Evolutionary conservation across 345 rosid genomes (phyloP).

Genomic region (Heritiera littoralis): DNA sequence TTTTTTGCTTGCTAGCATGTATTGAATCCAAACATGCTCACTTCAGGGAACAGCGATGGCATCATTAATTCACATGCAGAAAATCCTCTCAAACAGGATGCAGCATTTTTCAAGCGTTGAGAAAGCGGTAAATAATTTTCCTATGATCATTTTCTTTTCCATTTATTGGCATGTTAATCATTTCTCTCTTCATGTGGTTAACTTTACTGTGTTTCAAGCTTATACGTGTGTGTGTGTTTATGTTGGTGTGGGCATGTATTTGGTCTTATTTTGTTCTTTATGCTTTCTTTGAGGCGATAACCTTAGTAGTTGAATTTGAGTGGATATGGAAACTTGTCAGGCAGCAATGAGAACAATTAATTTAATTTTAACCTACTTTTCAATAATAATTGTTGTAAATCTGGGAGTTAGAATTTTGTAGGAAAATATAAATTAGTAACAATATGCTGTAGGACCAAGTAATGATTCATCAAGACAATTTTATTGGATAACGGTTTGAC

Average conservation of each 20-base stretch:
- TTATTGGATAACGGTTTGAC: background rate
- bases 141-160: background rate
- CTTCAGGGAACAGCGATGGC: constrained; percentile 94
- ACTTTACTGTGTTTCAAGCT: background rate
- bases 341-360: background rate
- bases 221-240: background rate
- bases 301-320: background rate
- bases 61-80: constrained; percentile 93
- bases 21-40: constrained; percentile 16
- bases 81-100: constrained; percentile 78
- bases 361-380: background rate
- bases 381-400: background rate
- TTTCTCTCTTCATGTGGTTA: constrained; percentile 6
- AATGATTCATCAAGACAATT: constrained; percentile 3
- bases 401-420: background rate
- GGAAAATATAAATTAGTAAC: background rate
- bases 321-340: background rate
- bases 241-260: background rate
- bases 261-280: background rate
- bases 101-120: constrained; percentile 84
- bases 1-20: constrained; percentile 26
- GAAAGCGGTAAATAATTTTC: constrained; percentile 64
- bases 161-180: background rate
- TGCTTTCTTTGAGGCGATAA: background rate
- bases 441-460: background rate